A percentile compares a stretch with the other conserved stretches of the same genome.
Conservation (phyloP, 1,284 basidiomycete species). For the Cutaneotrichosporon mucoides region DNA sequence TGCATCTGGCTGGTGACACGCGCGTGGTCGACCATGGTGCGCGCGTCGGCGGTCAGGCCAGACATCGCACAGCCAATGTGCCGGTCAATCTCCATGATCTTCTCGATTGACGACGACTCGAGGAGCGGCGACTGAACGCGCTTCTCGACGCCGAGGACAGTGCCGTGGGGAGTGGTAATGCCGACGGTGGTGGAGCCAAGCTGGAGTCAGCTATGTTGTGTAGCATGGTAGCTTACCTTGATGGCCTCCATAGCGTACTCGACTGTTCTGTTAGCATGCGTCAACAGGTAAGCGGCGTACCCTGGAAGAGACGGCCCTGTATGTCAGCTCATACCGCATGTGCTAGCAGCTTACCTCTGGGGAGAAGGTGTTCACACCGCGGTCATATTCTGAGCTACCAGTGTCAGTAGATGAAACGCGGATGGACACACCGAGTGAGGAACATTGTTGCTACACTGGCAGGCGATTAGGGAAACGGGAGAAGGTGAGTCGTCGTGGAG, state of each 20-base stretch:
- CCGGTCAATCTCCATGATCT: conserved; percentile 98
- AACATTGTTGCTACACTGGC: conserved; percentile 32
- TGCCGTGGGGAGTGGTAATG: conserved; percentile 78
- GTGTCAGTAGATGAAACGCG: neutral
- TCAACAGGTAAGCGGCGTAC: conserved; percentile 27
- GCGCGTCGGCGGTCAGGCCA: conserved; percentile 93
- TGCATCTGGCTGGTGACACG: conserved; percentile 95
- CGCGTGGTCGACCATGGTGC: conserved; percentile 99
- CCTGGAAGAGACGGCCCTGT: conserved; percentile 53
- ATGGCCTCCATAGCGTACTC: conserved; percentile 99
- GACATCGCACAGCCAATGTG: conserved; percentile 99
- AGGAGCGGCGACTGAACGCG: conserved; percentile 95
- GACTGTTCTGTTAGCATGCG: conserved; percentile 55
- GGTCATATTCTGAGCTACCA: conserved; percentile 58
- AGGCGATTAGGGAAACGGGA: neutral
- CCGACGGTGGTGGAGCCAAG: conserved; percentile 98
- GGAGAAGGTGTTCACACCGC: conserved; percentile 98
- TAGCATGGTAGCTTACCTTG: conserved; percentile 61
- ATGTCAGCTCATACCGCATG: conserved; percentile 16
- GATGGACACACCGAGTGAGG: conserved; percentile 41
- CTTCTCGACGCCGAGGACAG: conserved; percentile 95
- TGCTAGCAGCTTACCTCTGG: conserved; percentile 64
- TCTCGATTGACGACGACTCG: conserved; percentile 94
- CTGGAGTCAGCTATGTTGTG: conserved; percentile 50
- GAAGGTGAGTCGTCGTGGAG: neutral